A percentile compares a stretch with the other conserved stretches of the same genome.
These are phyloP conservation scores for Atkinsonella texensis DNA, from an alignment of 2,329 filamentous ascomycete species.

Conservation along the genomic window DNA sequence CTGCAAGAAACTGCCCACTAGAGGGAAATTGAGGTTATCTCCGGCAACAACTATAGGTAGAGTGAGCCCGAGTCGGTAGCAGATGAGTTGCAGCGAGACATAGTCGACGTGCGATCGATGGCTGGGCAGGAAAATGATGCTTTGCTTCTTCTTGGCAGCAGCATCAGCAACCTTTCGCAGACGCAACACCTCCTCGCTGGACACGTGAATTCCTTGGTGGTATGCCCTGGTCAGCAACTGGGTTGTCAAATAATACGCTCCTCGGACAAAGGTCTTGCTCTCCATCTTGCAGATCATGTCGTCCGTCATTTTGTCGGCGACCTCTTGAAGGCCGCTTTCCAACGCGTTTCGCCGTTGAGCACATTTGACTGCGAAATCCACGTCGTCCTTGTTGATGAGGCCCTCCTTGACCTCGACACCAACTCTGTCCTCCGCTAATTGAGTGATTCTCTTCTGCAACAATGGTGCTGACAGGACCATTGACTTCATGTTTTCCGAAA, in stretches of 20 bases:
- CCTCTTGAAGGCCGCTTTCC: conserved; percentile 60
- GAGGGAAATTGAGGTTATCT: conserved; percentile 90
- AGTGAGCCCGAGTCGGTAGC: conserved; percentile 81
- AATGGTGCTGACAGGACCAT: conserved; percentile 65
- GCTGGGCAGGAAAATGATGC: conserved; percentile 89
- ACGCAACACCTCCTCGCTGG: conserved; percentile 81
- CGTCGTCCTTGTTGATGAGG: conserved; percentile 44
- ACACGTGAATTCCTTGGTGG: conserved; percentile 94
- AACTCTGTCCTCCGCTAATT: conserved; percentile 65
- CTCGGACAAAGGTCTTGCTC: conserved; percentile 80
- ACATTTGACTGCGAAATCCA: conserved; percentile 37
- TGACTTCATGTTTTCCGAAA: conserved; percentile 78
- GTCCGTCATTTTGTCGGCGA: conserved; percentile 78
- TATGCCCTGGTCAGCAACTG: conserved; percentile 88
- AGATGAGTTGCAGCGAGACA: conserved; percentile 87
- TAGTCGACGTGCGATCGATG: conserved; percentile 96
- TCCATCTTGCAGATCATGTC: conserved; percentile 99
- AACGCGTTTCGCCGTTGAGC: conserved; percentile 50
- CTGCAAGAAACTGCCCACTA: conserved; percentile 82
- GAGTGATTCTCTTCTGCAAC: conserved; percentile 59
- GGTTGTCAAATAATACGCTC: conserved; percentile 80
- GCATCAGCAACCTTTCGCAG: conserved; percentile 71
- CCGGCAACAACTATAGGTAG: conserved; percentile 88
- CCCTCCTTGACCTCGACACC: conserved; percentile 68
- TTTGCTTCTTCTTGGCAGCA: conserved; percentile 79